A percentile compares a stretch with the other conserved stretches of the same genome.
Conservation (phyloP, 2,329 filamentous ascomycete genomes). For the Aspergillus pseudonomiae region DNA sequence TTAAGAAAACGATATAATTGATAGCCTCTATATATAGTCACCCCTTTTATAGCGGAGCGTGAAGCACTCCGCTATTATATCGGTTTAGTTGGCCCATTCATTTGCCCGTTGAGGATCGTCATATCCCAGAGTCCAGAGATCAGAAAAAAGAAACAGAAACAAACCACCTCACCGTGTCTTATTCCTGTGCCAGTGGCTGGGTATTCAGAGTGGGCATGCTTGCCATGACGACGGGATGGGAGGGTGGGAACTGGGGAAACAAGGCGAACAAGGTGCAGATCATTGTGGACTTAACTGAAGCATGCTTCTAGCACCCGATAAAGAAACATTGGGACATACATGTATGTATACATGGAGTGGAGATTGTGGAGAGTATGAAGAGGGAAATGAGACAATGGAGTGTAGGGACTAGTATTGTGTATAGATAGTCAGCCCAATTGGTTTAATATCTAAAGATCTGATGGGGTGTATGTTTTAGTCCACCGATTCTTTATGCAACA, state of each 20-base stretch:
- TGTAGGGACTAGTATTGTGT: too few species aligned
- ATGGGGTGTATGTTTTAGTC: too few species aligned
- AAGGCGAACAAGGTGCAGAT: neutral
- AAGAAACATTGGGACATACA: neutral
- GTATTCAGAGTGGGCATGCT: slow-evolving; percentile 8
- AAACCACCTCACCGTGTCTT: slow-evolving; percentile 6
- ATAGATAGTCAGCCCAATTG: too few species aligned
- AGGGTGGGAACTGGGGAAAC: slow-evolving; percentile 11
- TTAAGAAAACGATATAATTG: too few species aligned
- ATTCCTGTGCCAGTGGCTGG: neutral
- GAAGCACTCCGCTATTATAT: too few species aligned
- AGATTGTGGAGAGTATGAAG: neutral
- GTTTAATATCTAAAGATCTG: too few species aligned
- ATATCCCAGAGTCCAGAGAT: neutral
- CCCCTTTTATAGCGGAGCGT: too few species aligned
- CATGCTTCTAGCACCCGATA: neutral
- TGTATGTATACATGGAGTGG: too few species aligned
- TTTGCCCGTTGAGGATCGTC: slow-evolving; percentile 10
- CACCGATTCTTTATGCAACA: too few species aligned
- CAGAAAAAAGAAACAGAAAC: neutral
- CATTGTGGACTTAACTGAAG: neutral
- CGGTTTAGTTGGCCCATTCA: neutral
- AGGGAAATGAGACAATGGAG: neutral
- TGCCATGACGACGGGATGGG: slow-evolving; percentile 22
- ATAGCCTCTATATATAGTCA: neutral